These are phyloP conservation scores for Chloropicon primus DNA, from an alignment of 139 green algal genomes.

Conservation along the genomic window DNA sequence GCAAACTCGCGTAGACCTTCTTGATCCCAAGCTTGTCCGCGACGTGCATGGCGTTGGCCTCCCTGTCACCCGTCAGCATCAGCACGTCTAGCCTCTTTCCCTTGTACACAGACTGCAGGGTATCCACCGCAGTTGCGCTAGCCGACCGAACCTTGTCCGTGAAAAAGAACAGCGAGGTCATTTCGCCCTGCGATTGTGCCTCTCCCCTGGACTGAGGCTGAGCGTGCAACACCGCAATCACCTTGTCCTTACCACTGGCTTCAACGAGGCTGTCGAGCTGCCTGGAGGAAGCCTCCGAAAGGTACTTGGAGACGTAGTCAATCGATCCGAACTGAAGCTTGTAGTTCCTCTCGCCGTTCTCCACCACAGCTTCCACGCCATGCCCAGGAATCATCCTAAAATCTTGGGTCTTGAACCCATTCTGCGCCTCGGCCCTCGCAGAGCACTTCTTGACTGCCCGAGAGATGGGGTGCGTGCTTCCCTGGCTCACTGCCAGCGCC, in stretches of 20 bases:
- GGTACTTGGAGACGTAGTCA: not conserved
- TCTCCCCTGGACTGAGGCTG: too few relatives aligned
- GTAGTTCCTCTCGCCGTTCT: not conserved
- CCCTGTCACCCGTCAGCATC: slow-evolving; percentile 4
- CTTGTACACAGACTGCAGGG: not conserved
- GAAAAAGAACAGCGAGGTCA: slow-evolving; percentile 1
- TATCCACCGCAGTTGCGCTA: not conserved
- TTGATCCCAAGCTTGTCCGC: slow-evolving; percentile 1
- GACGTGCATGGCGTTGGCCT: not conserved
- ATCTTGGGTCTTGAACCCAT: not conserved
- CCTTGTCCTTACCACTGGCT: not conserved
- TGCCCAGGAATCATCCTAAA: slow-evolving; percentile 1
- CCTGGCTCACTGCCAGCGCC: not conserved
- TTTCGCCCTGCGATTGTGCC: too few relatives aligned
- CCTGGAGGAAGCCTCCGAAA: not conserved
- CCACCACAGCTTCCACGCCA: not conserved
- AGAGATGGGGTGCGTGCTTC: slow-evolving; percentile 3
- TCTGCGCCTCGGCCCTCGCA: not conserved
- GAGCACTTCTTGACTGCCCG: not conserved
- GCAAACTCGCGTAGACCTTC: not conserved
- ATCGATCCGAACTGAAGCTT: not conserved
- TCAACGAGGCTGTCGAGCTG: not conserved
- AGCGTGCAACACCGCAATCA: not conserved
- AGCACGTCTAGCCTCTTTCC: not conserved
- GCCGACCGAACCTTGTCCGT: not conserved